Evolutionary conservation across 2,329 filamentous ascomycete genomes (phyloP), one percentile per base, ranked within the genome.

Genomic region (Stagonosporopsis vannaccii): DNA sequence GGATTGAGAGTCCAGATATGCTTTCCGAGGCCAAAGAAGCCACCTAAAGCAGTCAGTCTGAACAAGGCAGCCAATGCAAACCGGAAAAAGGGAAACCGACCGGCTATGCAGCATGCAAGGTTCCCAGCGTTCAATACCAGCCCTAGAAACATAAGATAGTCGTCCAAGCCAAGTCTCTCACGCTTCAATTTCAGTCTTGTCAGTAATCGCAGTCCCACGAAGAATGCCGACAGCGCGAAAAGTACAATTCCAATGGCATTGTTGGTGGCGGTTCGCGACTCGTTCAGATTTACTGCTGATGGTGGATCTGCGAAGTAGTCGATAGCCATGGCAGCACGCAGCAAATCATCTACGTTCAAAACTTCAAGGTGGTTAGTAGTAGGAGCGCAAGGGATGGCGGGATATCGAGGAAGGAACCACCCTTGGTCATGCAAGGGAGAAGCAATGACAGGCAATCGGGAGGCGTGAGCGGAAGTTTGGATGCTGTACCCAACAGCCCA

Each of bases 51-150:
- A n/a, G n/a, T n/a, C n/a, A n/a, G n/a, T n/a, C n/a, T n/a, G n/a
- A 30, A 11, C 4, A 13, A 32, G 22, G 57, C 11, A 25, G 46
- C n/a, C 5, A 19, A 4, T 2, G 6, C 2, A 20, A 15, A 15
- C 8, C 25, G 5, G 15, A 4, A 12, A 6, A 42, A 11, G n/a
- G 4, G 5, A 20, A 6, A 35, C 42, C 47, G 20, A 62, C 64
- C 65, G 35, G 64, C 62, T 42, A 69, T 63, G 40, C 67, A 70
- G 43, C 67, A 70, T 13, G 60, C 66, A 13, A 70, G 26, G 36
- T 68, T 67, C 3, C 60, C 65, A 26, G 67, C 65, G 19, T 63
- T 66, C 33, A 66, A 32, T 23, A 56, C 60, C 43, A 67, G 11
- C 1, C 64, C 65, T 17, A 67, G 3, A 37, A 65, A 64, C 65